phyloP scores from a whole-genome alignment of 176 grass and related monocot species.

The Thinopyrum elongatum region DNA sequence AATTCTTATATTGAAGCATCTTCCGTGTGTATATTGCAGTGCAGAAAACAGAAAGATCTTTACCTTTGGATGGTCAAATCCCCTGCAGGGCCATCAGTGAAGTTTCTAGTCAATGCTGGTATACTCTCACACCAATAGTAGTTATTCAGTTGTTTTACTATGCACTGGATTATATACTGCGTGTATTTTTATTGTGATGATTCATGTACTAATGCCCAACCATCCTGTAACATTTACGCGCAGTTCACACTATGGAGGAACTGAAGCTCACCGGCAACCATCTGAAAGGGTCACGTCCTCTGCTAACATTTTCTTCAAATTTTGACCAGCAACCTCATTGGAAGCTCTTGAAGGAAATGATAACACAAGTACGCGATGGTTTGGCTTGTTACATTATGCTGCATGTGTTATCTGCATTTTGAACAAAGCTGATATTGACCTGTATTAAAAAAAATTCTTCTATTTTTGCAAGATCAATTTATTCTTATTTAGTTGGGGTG shows the following conservation, averaged over 20 bases:
- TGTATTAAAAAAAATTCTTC: background rate
- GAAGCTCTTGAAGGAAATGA: slow-evolving; percentile 86
- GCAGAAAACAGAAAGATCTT: slow-evolving; percentile 84
- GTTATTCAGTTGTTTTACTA: background rate
- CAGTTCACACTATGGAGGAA: slow-evolving; percentile 99
- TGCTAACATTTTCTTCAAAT: slow-evolving; percentile 88
- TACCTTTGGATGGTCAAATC: slow-evolving; percentile 91
- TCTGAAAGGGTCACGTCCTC: slow-evolving; percentile 77
- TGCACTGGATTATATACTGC: background rate
- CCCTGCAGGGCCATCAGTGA: slow-evolving; percentile 74
- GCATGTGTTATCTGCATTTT: background rate
- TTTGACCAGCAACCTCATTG: slow-evolving; percentile 89
- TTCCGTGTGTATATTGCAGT: slow-evolving; percentile 42
- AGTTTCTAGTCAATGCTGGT: slow-evolving; percentile 94
- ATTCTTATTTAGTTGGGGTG: background rate
- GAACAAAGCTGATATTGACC: background rate
- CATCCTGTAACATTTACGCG: background rate
- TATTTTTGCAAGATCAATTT: background rate
- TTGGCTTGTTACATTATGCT: slow-evolving; percentile 28
- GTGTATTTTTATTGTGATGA: background rate
- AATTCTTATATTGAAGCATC: background rate
- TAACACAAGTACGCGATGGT: slow-evolving; percentile 54
- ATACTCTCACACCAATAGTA: slow-evolving; percentile 17
- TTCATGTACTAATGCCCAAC: background rate
- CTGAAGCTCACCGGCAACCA: slow-evolving; percentile 96